Conservation (phyloP, 2,329 filamentous ascomycete genomes). For the Scorias spongiosa region DNA sequence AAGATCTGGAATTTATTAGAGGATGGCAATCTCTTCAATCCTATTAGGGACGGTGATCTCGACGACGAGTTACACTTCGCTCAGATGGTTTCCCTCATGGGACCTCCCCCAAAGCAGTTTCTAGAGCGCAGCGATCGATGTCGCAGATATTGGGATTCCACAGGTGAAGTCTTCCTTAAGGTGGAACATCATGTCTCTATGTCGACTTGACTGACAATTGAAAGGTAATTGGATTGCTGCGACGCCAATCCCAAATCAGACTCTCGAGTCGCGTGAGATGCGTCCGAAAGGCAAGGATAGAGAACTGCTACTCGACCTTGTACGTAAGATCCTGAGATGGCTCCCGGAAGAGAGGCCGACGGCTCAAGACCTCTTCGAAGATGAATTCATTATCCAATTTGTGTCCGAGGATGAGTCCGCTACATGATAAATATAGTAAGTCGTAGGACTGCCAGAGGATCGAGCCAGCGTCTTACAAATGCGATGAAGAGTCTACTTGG, state of each 20-base stretch:
- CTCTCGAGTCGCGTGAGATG: not conserved
- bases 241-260: not conserved
- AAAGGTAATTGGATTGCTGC: not conserved
- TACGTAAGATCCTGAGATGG: not conserved
- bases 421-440: not conserved
- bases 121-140: slow-evolving; percentile 17
- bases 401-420: not conserved
- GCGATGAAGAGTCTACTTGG: not conserved
- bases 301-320: not conserved
- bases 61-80: slow-evolving; percentile 10
- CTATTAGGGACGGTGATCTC: slow-evolving; percentile 1
- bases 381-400: not conserved
- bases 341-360: not conserved
- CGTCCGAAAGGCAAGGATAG: not conserved
- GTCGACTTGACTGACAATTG: not conserved
- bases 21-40: slow-evolving; percentile 3
- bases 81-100: slow-evolving; percentile 24
- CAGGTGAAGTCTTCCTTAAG: slow-evolving; percentile 13
- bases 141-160: slow-evolving; percentile 14
- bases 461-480: not conserved
- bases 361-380: not conserved
- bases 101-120: slow-evolving; percentile 21
- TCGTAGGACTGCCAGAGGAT: not conserved
- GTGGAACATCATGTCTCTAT: slow-evolving; percentile 1
- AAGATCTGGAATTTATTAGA: slow-evolving; percentile 7